phyloP scores from a whole-genome alignment of 805 yeast genomes.

The Wickerhamiella siamensis region DNA sequence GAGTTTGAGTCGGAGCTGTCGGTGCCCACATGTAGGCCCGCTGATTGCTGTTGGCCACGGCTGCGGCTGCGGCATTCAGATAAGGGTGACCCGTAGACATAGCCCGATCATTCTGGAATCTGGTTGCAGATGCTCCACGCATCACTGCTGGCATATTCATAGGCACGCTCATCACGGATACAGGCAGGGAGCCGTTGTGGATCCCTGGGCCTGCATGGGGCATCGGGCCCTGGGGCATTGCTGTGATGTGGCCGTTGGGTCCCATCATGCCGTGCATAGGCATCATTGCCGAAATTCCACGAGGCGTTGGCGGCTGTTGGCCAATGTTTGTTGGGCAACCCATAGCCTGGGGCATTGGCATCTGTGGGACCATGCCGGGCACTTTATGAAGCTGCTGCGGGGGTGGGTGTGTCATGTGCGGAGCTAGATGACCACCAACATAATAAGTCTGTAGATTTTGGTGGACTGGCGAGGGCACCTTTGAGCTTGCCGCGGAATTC shows the following conservation, averaged over 20 bases:
- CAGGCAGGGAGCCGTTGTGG: neutral
- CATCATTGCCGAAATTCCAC: neutral
- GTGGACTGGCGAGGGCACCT: too few relatives aligned
- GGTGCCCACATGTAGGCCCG: constrained; percentile 1
- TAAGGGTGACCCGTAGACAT: neutral
- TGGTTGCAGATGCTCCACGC: neutral
- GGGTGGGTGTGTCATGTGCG: neutral
- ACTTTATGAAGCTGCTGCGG: constrained; percentile 2
- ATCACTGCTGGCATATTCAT: neutral
- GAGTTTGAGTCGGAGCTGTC: neutral
- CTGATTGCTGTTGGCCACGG: neutral
- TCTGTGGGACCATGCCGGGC: constrained; percentile 2
- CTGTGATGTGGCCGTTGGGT: neutral
- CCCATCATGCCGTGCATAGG: neutral
- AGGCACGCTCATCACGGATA: neutral
- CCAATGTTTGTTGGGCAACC: too few relatives aligned
- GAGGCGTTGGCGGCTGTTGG: neutral
- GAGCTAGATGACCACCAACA: too few relatives aligned
- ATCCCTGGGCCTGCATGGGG: too few relatives aligned
- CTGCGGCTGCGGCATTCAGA: neutral
- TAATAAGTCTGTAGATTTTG: too few relatives aligned
- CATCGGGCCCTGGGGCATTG: too few relatives aligned
- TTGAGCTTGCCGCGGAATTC: too few relatives aligned
- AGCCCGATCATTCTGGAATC: neutral
- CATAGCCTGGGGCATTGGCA: constrained; percentile 1